Conservation (phyloP, 208 protist species). For the Blastocrithidia nonstop region DNA sequence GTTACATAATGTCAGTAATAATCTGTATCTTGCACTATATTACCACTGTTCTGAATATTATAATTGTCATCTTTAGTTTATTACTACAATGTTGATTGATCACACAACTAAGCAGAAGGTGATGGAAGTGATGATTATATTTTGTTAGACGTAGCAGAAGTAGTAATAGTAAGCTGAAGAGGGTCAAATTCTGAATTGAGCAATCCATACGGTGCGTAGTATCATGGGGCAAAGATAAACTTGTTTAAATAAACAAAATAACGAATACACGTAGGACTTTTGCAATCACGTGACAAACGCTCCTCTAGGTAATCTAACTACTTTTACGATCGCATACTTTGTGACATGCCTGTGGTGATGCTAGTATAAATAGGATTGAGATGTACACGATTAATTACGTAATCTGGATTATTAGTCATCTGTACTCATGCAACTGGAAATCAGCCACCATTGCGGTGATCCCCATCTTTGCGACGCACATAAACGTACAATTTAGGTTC, state of each 20-base stretch:
- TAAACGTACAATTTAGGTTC: constrained; percentile 67
- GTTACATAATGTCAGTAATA: too few relatives aligned
- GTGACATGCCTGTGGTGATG: constrained; percentile 62
- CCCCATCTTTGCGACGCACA: constrained; percentile 56
- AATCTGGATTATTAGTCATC: constrained; percentile 12
- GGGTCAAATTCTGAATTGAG: constrained; percentile 59
- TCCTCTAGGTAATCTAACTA: constrained; percentile 72
- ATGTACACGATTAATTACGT: constrained; percentile 5
- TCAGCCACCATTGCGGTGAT: constrained; percentile 70
- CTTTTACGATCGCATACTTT: constrained; percentile 31
- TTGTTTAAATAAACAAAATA: constrained; percentile 54
- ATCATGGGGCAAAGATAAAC: constrained; percentile 73
- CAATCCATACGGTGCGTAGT: constrained; percentile 72
- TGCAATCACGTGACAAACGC: constrained; percentile 63
- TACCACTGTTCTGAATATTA: too few relatives aligned
- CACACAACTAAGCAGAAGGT: not conserved
- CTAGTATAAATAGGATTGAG: constrained; percentile 49
- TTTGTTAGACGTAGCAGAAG: not conserved
- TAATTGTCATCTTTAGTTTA: too few relatives aligned
- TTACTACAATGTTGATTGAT: too few relatives aligned
- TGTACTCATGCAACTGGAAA: constrained; percentile 37
- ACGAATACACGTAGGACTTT: constrained; percentile 62
- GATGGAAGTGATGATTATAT: not conserved
- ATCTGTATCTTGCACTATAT: too few relatives aligned
- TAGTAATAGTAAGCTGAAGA: constrained; percentile 6